Evolutionary conservation across 257 asterid species (phyloP), one percentile per base, ranked within the genome.

Genomic region (Capsicum chinense): DNA sequence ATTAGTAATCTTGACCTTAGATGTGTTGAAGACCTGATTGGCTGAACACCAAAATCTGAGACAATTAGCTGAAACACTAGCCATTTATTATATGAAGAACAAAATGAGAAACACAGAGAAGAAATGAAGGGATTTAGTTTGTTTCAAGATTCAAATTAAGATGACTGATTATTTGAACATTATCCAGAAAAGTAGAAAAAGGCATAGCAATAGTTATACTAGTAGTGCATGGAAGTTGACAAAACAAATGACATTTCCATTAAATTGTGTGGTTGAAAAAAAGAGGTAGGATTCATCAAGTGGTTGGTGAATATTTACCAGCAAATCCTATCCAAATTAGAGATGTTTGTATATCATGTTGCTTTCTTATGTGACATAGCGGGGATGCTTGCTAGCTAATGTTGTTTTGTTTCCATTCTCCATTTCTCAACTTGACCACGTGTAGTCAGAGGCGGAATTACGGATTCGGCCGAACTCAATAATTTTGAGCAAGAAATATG

Each of bases 21-120:
- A 74, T 66, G 85, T 62, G 81, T 62, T 85, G 74, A 78, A 16
- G 56, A 91, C 82, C 74, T 85, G 84, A 42, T 79, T 83, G 39
- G 59, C 8, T 35, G 92, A 90, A 83, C 88, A 85, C 6, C 86
- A 82, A 70, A 90, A 78, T 83, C 86, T 78, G 33, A 89, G 79
- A 88, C 83, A 90, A 26, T 92, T 89, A 84, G 92, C 91, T 15
- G 95, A 90, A 89, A 89, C 82, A 60, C 95, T 80, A 13, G 95
- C 95, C 95, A 80, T 79, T 59, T 73, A 42, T 66, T 35, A 10
- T 59, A 26, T 26, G 33, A 26, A 26, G 83, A 80, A 80, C 13
- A 39, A 39, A 39, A 80, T 6, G 71, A 5, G 42, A 60, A 80
- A 80, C 12, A 5, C 37, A 80, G 71, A 56, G 42, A 58, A 39